Evolutionary conservation across 768 basidiomycete genomes (phyloP), one percentile per base, ranked within the genome.

Genomic region (Termitomyces sp.): DNA sequence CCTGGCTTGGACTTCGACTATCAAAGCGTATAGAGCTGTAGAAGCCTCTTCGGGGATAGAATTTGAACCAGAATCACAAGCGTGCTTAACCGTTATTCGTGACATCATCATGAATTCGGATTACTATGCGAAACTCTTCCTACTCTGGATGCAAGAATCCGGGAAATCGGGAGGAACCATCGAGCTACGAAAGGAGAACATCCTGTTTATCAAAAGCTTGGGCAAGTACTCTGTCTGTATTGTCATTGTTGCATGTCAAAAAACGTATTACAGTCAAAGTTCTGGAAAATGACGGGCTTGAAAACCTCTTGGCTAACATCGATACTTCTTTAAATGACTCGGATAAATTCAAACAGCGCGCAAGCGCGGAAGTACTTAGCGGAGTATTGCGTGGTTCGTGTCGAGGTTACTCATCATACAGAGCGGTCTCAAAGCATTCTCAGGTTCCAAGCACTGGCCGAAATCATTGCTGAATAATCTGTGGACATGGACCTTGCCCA

Each of bases 361-460:
- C 91, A 32, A 86, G 87, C 28, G 78, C 75, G 44, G 80, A 82
- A 66, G 69, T 94, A 35, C 69, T 95, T 30, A 78, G 82, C 38
- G 94, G 93, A 23, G 66, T 93, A 50, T 72, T 91, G 57, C 82
- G 93, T 62, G 93, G 89, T 88, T 68, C 55, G 75, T 69, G 36
- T 50, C 32, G 18, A 58, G 20, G 4, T 35, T 38, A n/a, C 16
- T 12, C 18, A n/a, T 9, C 6, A 16, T 32, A 16, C 56, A 6
- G 36, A 38, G 12, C 32, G 20, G 41, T 55, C 35, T 47, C 50
- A 56, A 16, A 50, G 28, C 32, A 23, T 23, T 44, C 26, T 44
- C 61, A 89, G 90, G 93, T 36, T 85, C 89, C 14, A 94, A 94
- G 71, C 91, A 95, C 67, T 96, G 95, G 94, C 75, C 82, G 0